A percentile compares a stretch with the other conserved stretches of the same genome.
Conservation (phyloP, 2,329 filamentous ascomycete genomes). For the Dendryphion nanum region DNA sequence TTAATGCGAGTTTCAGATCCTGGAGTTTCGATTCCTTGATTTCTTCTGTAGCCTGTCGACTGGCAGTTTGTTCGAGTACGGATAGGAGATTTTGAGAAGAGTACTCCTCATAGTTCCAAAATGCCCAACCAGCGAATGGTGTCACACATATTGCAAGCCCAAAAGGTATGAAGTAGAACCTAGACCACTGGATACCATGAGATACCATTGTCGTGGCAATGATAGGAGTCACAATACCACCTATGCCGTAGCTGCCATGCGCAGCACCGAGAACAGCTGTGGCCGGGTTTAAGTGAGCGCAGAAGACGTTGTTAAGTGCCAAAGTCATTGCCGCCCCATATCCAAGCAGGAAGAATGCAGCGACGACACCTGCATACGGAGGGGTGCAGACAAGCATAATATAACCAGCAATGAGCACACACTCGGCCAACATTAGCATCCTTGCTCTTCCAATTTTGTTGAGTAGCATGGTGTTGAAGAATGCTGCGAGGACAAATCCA, state of each 20-base stretch:
- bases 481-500: conserved; percentile 73
- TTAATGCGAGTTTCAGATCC: conserved; percentile 51
- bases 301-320: conserved; percentile 58
- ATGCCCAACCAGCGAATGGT: conserved; percentile 64
- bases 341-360: conserved; percentile 65
- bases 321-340: conserved; percentile 52
- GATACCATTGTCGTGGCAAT: conserved; percentile 73
- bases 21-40: conserved; percentile 44
- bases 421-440: conserved; percentile 59
- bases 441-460: conserved; percentile 63
- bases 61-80: conserved; percentile 45
- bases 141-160: conserved; percentile 53
- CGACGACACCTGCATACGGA: conserved; percentile 67
- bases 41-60: conserved; percentile 34
- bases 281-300: conserved; percentile 52
- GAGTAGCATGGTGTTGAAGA: conserved; percentile 64
- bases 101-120: conserved; percentile 68
- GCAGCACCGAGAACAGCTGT: conserved; percentile 58
- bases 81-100: conserved; percentile 43
- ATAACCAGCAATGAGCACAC: conserved; percentile 60
- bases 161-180: conserved; percentile 70
- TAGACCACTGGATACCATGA: conserved; percentile 61
- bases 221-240: conserved; percentile 62
- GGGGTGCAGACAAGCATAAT: conserved; percentile 65
- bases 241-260: conserved; percentile 61